These are phyloP conservation scores for Triadica sebifera DNA, from an alignment of 345 rosid species.

Conservation along the genomic window DNA sequence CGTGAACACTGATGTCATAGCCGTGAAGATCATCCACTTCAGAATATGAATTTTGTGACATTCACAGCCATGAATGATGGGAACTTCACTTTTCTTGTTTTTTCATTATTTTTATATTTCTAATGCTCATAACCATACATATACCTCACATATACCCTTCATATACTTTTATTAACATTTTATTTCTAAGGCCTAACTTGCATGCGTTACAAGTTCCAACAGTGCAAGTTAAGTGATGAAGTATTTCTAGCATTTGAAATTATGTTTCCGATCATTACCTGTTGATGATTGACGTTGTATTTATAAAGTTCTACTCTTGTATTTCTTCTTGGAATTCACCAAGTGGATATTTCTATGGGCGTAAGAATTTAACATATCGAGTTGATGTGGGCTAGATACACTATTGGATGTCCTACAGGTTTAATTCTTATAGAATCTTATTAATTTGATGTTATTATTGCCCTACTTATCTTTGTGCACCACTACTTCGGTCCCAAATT, in stretches of 20 bases:
- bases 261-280: not conserved
- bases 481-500: not conserved
- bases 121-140: too few relatives aligned
- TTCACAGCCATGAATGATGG: too few relatives aligned
- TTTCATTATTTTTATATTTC: too few relatives aligned
- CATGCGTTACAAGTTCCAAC: too few relatives aligned
- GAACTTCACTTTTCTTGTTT: too few relatives aligned
- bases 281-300: not conserved
- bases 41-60: too few relatives aligned
- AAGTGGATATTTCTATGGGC: constrained; percentile 67
- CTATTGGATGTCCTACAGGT: constrained; percentile 60
- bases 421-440: not conserved
- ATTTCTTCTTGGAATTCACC: constrained; percentile 11
- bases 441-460: not conserved
- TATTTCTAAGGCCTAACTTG: too few relatives aligned
- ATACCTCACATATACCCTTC: too few relatives aligned
- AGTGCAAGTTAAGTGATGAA: not conserved
- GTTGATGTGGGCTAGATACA: constrained; percentile 51
- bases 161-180: too few relatives aligned
- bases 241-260: not conserved
- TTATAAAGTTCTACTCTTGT: not conserved
- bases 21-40: too few relatives aligned
- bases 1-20: too few relatives aligned
- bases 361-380: constrained; percentile 45
- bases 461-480: not conserved